Evolutionary conservation across 106 monocot genomes (phyloP), one percentile per base, ranked within the genome.

Genomic region (Agapanthus africanus): DNA sequence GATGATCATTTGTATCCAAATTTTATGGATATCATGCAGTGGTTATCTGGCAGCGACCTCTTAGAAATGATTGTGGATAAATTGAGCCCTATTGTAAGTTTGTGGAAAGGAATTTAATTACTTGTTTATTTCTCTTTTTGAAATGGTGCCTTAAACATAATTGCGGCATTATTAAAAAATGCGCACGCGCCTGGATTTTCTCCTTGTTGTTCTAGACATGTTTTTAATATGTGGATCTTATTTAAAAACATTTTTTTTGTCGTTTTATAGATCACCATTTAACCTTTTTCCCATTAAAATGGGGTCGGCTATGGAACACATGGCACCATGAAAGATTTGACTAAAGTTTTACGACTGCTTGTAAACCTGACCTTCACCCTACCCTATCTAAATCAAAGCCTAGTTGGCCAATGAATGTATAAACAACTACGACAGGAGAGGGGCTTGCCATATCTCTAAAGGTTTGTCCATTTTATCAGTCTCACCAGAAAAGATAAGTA

Each of bases 11-110:
- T 85, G 59, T 82, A 85, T 75, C 74, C 88, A 63, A 85, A 80
- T 57, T 89, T 67, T 71, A 41, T 69, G 31, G 88, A 89, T 65
- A 65, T 79, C 42, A 82, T 85, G 85, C 73, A 85, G 54, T 89
- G 88, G 84, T 60, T 89, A 44, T 74, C 84, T 50, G 72, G 80
- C 22, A 79, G 74, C 57, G 65, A 89, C 69, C 78, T 89, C 37
- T 77, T 85, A 71, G 88, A 84, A 63, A 85, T 89, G 82, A 74
- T 89, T 59, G 82, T 82, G 4, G 79, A 84, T 36, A 89, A 89
- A 67, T 67, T 89, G 50, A 77, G 70, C 65, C 67, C 88, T 39
- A 77, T 67, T 10, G 88, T 89, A 77, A 82, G 81, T 71, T 44
- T 31, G 11, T 14, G 16, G 1, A 15, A 30, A 16, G 0, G 8